Evolutionary conservation across 768 basidiomycete genomes (phyloP), one percentile per base, ranked within the genome.

Genomic region (Dictyophora rubrovolvata): DNA sequence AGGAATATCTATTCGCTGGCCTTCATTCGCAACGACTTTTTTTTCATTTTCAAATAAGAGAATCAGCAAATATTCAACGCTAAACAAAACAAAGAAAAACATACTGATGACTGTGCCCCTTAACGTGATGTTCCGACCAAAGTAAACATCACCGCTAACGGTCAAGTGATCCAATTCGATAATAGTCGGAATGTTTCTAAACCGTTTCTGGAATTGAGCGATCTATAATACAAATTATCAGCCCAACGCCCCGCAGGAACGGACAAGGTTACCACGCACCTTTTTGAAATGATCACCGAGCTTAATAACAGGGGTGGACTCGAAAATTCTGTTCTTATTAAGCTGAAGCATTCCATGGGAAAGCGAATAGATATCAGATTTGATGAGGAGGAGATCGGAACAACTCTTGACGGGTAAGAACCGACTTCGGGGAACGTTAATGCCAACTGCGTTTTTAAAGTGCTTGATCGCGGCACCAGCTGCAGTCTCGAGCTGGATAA

Each of bases 281-380:
- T 91, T 94, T 80, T 94, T 96, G 83, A 98, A 96, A 70, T 89
- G 88, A 71, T 93, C 91, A 49, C 93, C 93, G 53, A 96, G 82
- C 77, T 96, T 96, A 79, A 97, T 89, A 53, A 95, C 92, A n/a
- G 93, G 95, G 23, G 90, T 86, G 18, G 82, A 87, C 67, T 80
- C 82, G 67, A 93, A 93, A 84, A 91, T 87, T 64, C 90, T 75
- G 42, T 80, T 76, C 62, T 82, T 82, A 69, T 87, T 91, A 78
- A 96, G 87, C 63, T 90, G 79, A 60, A 95, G 80, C 65, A 86
- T 86, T 18, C 93, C 93, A 69, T 96, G 89, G 70, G 85, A 75
- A 54, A 96, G 78, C 56, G 87, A 88, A 75, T 96, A 97, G 64
- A 96, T 85, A 70, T 93, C 90, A 61, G 86, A 89, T 76, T 90